Percentiles rank a stretch among this genome's conserved stretches.
Evolutionary conservation across 495 filamentous ascomycete genomes (phyloP).

Genomic region (Tuber aestivum): DNA sequence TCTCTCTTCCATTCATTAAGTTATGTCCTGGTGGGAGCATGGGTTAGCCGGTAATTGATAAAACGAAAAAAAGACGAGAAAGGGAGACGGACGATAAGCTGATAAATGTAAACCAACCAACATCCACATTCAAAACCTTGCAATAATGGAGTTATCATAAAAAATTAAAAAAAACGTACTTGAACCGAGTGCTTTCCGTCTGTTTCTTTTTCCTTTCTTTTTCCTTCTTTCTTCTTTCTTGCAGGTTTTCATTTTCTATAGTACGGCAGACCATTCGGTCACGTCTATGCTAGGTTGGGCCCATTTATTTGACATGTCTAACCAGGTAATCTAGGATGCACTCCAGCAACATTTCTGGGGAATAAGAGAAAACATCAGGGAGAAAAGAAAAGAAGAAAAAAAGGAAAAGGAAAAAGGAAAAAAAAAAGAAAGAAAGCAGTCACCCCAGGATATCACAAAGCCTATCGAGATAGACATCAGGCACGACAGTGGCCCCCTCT

Average conservation of each 20-base stretch:
- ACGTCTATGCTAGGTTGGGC: not conserved
- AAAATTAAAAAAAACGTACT: not conserved
- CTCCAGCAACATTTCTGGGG: not conserved
- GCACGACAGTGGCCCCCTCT: conserved; percentile 56
- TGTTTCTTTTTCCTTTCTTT: not conserved
- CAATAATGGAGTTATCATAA: not conserved
- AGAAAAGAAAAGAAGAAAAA: not conserved
- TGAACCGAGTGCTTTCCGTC: not conserved
- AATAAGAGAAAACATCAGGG: not conserved
- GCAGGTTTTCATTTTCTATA: not conserved
- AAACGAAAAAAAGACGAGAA: not conserved
- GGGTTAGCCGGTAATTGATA: not conserved
- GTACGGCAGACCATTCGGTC: not conserved
- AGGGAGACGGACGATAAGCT: not conserved
- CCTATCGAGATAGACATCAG: conserved; percentile 72
- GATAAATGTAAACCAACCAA: conserved; percentile 5
- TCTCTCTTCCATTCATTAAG: not conserved
- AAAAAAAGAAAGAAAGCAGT: not conserved
- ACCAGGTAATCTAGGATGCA: not conserved
- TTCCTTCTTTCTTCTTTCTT: not conserved
- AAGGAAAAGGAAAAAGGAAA: too few relatives aligned
- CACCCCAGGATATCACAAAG: conserved; percentile 64
- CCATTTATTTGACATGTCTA: not conserved
- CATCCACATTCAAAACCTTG: not conserved
- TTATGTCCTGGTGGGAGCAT: not conserved